A percentile compares a stretch with the other conserved stretches of the same genome.
phyloP scores from a whole-genome alignment of 2,329 filamentous ascomycete genomes.

The Aspergillus eucalypticola region DNA sequence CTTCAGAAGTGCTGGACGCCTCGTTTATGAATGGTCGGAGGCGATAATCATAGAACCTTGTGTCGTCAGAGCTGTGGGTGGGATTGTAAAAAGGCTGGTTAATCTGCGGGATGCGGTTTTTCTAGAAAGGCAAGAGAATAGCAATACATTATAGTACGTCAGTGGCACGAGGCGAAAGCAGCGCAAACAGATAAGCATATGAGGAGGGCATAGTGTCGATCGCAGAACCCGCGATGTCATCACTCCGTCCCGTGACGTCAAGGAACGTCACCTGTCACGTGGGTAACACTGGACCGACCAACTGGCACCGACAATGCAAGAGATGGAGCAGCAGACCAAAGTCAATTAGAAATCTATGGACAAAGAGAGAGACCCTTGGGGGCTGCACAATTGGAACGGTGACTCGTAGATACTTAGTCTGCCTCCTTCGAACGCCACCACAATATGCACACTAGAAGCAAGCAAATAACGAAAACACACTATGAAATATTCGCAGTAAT shows the following conservation, averaged over 20 bases:
- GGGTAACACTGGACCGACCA: not conserved
- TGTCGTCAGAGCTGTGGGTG: not conserved
- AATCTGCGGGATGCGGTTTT: not conserved
- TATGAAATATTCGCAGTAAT: not conserved
- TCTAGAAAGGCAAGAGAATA: not conserved
- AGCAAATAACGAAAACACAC: not conserved
- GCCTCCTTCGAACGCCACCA: not conserved
- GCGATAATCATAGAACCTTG: not conserved
- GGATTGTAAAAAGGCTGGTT: not conserved
- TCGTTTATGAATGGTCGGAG: not conserved
- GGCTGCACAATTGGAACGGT: not conserved
- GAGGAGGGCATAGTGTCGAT: not conserved
- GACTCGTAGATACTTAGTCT: not conserved
- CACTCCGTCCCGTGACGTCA: constrained; percentile 7
- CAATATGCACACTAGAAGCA: not conserved
- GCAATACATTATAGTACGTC: constrained; percentile 1
- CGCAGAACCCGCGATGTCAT: not conserved
- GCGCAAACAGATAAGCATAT: not conserved
- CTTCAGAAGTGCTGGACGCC: not conserved
- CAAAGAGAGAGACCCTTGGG: not conserved
- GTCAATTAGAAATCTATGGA: constrained; percentile 5
- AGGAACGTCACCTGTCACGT: constrained; percentile 3
- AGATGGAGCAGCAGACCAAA: not conserved
- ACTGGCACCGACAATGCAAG: not conserved
- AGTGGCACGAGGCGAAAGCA: not conserved